These are phyloP conservation scores for Geotrichum carabidarum DNA, from an alignment of 1,139 yeast genomes.

Conservation along the genomic window DNA sequence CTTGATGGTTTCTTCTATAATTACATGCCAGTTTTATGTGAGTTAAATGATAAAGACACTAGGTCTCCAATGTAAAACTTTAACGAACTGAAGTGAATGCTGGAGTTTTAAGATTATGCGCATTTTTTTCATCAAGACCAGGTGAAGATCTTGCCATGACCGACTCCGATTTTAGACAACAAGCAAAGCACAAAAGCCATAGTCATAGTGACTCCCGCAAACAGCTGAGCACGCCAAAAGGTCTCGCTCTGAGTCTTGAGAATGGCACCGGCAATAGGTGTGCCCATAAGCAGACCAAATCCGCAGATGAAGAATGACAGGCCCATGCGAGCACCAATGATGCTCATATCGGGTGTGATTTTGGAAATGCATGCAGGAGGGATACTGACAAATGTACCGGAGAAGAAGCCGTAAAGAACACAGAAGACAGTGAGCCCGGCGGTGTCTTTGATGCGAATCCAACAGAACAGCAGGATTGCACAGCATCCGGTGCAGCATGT, in stretches of 20 bases:
- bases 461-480: constrained; percentile 32
- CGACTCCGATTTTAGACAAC: constrained; percentile 3
- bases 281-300: constrained; percentile 50
- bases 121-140: constrained; percentile 5
- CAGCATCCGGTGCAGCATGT: constrained; percentile 31
- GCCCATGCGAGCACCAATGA: constrained; percentile 49
- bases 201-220: constrained; percentile 7
- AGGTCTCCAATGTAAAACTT: too few relatives aligned
- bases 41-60: too few relatives aligned
- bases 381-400: constrained; percentile 44
- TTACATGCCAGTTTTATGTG: too few relatives aligned
- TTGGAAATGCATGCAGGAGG: constrained; percentile 45
- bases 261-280: constrained; percentile 53
- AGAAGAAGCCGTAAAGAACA: constrained; percentile 48
- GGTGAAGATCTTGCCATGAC: constrained; percentile 6
- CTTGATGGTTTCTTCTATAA: too few relatives aligned
- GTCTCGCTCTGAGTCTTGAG: constrained; percentile 20
- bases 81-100: too few relatives aligned
- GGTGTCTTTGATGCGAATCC: constrained; percentile 42
- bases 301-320: constrained; percentile 53
- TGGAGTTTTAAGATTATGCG: too few relatives aligned
- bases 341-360: constrained; percentile 47
- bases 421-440: constrained; percentile 43
- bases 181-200: background rate
- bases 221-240: constrained; percentile 13